Percentiles rank a stretch among this genome's conserved stretches.
Evolutionary conservation across 129 eudicot species (phyloP).

Genomic region (Flaveria sonorensis): DNA sequence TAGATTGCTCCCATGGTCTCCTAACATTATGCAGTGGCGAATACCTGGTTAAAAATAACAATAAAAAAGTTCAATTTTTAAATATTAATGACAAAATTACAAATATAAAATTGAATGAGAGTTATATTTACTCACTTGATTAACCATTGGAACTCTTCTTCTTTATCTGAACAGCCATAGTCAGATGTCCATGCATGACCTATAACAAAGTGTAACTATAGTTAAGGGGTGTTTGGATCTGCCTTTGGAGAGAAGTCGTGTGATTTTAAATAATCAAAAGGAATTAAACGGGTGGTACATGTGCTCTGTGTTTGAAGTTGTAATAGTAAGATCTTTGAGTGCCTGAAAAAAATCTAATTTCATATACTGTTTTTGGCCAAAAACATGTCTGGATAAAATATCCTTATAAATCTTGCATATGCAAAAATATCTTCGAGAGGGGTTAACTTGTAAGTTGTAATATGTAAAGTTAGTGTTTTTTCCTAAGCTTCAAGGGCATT

Average conservation of each 20-base stretch:
- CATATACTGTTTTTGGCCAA: not conserved
- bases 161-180: conserved; percentile 95
- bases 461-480: not conserved
- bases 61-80: no score
- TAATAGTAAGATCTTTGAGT: not conserved
- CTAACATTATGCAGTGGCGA: conserved; percentile 97
- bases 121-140: conserved; percentile 64
- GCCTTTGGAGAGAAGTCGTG: not conserved
- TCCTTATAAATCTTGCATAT: not conserved
- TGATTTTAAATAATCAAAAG: not conserved
- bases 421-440: not conserved
- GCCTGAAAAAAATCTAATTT: not conserved
- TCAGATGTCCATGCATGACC: conserved; percentile 99
- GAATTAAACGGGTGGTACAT: not conserved
- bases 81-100: not conserved
- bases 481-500: no score
- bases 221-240: conserved; percentile 12
- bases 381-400: not conserved
- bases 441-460: not conserved
- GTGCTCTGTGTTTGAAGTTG: not conserved
- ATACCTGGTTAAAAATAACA: conserved; percentile 52
- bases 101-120: not conserved
- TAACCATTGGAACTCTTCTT: conserved; percentile 92
- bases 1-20: conserved; percentile 90
- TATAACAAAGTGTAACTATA: conserved; percentile 26